Base-by-base conservation (phyloP, 2,329 filamentous ascomycete genomes). In the Trichoderma sp. region DNA sequence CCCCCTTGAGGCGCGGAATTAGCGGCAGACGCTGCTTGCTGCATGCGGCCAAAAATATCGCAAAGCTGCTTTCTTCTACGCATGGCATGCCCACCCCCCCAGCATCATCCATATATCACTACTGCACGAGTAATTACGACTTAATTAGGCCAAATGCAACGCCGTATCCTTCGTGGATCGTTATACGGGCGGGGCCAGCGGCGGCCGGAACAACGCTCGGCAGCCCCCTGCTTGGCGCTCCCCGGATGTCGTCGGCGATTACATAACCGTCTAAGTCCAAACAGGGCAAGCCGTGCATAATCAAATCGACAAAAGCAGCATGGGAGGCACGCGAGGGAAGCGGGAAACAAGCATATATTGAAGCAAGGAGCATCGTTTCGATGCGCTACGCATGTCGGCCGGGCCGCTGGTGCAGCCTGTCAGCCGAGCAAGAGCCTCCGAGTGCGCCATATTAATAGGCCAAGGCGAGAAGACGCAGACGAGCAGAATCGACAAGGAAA, bases 351-450 rank as follows among this genome's bases (percentile, higher is more conserved):
- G 59, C 59, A 46, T 63, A 14, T 63, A 46, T 52, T 63, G 59
- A 51, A 63, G 28, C 59, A 63, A 54, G 18, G 21, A 64, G 16
- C 14, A 64, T 39, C 49, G n/a, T 54, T 16, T 34, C 26, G n/a
- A 54, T 54, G 49, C 49, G 49, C 60, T 64, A 54, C 60, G 32
- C 28, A 54, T 21, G 55, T 65, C 51, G 51, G 30, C 61, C 61
- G 32, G 43, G 61, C 21, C 32, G 32, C 43, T 37, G 51, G 18
- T 65, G 11, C n/a, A 49, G 28, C 51, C 51, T 18, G 24, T 14
- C 21, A 21, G 28, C 49, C 60, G 32, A 39, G 32, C 34, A 30
- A 49, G 18, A 55, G 49, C 51, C 28, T 18, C 51, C 32, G 34
- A 6, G 60, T 30, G 59, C 58, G 46, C 26, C 59, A 54, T 37